phyloP scores from a whole-genome alignment of 1,284 basidiomycete genomes.

The Cutaneotrichosporon cavernicola region DNA sequence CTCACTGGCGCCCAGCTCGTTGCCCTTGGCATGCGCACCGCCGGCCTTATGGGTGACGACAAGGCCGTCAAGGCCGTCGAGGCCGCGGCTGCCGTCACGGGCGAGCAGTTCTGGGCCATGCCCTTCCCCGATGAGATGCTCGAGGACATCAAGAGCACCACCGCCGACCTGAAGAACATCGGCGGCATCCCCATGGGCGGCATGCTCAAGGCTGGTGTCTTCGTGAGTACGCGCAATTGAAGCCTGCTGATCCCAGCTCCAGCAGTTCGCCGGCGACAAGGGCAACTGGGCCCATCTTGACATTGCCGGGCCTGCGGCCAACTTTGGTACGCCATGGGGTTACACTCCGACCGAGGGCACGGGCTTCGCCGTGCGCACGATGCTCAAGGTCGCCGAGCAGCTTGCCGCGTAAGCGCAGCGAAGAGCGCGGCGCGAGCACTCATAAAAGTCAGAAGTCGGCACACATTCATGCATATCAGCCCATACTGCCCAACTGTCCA shows the following conservation, averaged over 20 bases:
- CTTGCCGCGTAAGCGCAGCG: constrained; percentile 5
- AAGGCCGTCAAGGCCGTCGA: constrained; percentile 20
- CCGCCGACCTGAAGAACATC: constrained; percentile 24
- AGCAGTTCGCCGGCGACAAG: constrained; percentile 26
- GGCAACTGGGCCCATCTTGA: constrained; percentile 29
- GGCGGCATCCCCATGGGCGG: constrained; percentile 19
- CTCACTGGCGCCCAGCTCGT: constrained; percentile 25
- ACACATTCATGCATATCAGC: background rate
- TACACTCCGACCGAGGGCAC: constrained; percentile 25
- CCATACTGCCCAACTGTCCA: no score
- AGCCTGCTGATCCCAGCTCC: constrained; percentile 7
- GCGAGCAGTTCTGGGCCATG: constrained; percentile 28
- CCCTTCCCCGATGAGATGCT: constrained; percentile 26
- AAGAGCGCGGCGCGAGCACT: background rate
- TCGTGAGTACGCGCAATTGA: constrained; percentile 12
- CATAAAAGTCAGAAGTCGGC: background rate
- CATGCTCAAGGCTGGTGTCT: constrained; percentile 26
- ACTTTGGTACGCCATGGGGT: constrained; percentile 19
- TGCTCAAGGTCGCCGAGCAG: constrained; percentile 28
- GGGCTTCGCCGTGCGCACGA: constrained; percentile 23
- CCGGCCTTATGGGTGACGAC: constrained; percentile 27
- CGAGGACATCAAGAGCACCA: constrained; percentile 21
- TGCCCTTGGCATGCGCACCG: constrained; percentile 24
- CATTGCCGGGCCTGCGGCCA: constrained; percentile 25
- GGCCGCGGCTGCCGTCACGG: constrained; percentile 9